Evolutionary conservation across 2,329 filamentous ascomycete species (phyloP).

Genomic region (Thelonectria blattea): DNA sequence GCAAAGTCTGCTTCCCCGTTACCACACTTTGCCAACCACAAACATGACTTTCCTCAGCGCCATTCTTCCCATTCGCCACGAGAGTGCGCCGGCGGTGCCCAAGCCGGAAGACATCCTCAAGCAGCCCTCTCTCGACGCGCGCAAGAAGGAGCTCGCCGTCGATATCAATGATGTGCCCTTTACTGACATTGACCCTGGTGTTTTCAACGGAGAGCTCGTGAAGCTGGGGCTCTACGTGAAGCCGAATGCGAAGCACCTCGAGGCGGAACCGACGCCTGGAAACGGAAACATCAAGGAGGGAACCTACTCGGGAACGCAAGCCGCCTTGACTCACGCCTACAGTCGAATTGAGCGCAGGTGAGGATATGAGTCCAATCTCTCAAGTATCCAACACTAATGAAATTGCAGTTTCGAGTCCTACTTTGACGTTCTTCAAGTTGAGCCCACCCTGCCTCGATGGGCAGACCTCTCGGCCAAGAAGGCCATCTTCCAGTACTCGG

Average conservation of each 20-base stretch:
- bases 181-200: conserved; percentile 43
- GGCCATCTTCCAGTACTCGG: conserved; percentile 39
- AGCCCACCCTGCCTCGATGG: conserved; percentile 42
- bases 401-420: conserved; percentile 40
- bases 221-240: conserved; percentile 38
- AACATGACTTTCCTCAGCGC: conserved; percentile 8
- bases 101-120: conserved; percentile 34
- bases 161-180: conserved; percentile 38
- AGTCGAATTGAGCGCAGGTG: conserved; percentile 44
- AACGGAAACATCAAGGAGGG: conserved; percentile 41
- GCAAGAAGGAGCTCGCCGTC: conserved; percentile 32
- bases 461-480: conserved; percentile 39
- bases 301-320: conserved; percentile 43
- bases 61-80: conserved; percentile 13
- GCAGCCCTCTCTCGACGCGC: conserved; percentile 36
- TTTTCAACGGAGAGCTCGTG: conserved; percentile 43
- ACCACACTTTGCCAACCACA: background rate
- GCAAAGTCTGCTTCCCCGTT: background rate
- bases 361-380: background rate
- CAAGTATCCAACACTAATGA: background rate
- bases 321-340: conserved; percentile 44
- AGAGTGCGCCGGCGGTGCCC: background rate
- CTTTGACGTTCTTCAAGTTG: conserved; percentile 43
- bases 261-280: conserved; percentile 29
- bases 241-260: conserved; percentile 33